Evolutionary conservation across 1,284 basidiomycete genomes (phyloP), one percentile per base, ranked within the genome.

Genomic region (Schizophyllum commune): DNA sequence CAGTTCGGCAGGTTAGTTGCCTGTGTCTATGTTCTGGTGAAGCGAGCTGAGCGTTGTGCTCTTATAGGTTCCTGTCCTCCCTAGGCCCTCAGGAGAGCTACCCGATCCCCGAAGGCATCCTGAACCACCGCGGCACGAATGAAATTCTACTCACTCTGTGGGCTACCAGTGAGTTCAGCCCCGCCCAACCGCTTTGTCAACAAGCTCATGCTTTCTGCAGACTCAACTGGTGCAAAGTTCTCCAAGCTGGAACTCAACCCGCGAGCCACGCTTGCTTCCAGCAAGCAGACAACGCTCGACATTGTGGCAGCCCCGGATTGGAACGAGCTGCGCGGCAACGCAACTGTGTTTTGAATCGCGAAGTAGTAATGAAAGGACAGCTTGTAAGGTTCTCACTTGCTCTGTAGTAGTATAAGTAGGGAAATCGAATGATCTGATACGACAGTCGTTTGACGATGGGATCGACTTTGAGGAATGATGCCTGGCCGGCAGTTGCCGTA

Each of bases 61-160:
- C 66, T 19, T 57, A 65, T 54, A 69, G 74, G 60, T 73, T 72
- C 64, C 15, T 69, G 8, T 71, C 70, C 5, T 67, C 68, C 1
- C 66, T 71, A 19, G 70, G 73, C 0, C 73, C 73, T 0, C 73
- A 75, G 64, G 68, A 69, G 15, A 72, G 72, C 57, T 73, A 68
- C 56, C 71, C 76, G 33, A 67, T 78, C 32, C 77, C 77, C 0
- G 76, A 78, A 63, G 77, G 77, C 17, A 77, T 79, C 54, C 61
- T 79, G 34, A 75, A 79, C 64, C 74, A 76, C 58, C 71, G 71
- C 52, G 77, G 76, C 1, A 67, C 67, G 17, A 78, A 79, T 56
- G 75, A 77, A 32, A 65, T 78, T 17, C 61, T 77, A 39, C 66
- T 79, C 27, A 73, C 74, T 1, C 60, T 79, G 11, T 78, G 77